phyloP scores from a whole-genome alignment of 176 grass and related monocot genomes.

The Echinochloa phyllopogon region DNA sequence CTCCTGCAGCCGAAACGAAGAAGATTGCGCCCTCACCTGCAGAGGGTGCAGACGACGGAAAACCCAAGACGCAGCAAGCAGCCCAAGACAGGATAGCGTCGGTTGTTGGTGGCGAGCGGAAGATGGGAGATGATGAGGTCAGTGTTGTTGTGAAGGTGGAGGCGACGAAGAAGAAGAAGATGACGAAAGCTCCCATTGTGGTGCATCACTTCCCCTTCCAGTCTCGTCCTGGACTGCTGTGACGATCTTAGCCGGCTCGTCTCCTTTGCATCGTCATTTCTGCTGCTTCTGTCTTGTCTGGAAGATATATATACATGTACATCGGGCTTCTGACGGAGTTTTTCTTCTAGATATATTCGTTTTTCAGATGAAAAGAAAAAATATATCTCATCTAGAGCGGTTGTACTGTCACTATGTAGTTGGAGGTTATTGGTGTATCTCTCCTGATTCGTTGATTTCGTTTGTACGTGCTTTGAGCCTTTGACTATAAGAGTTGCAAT shows the following conservation, averaged over 20 bases:
- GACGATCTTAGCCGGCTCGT: background rate
- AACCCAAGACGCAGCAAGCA: background rate
- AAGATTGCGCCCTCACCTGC: background rate
- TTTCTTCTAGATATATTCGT: too few species aligned
- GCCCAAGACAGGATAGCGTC: background rate
- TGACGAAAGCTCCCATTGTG: slow-evolving; percentile 14
- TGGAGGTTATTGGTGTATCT: too few species aligned
- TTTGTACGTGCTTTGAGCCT: too few species aligned
- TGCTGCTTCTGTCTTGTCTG: too few species aligned
- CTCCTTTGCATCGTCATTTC: too few species aligned
- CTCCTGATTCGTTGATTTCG: too few species aligned
- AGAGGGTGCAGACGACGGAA: background rate
- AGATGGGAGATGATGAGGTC: background rate
- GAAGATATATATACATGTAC: too few species aligned
- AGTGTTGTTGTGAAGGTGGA: background rate
- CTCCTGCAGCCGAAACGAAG: background rate
- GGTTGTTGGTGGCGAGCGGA: background rate
- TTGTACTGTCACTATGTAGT: too few species aligned
- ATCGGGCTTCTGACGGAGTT: too few species aligned
- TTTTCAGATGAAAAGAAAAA: too few species aligned
- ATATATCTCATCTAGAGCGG: too few species aligned
- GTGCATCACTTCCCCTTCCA: slow-evolving; percentile 50
- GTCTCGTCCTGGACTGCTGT: slow-evolving; percentile 47
- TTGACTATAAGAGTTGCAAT: too few species aligned
- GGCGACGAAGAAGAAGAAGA: background rate